phyloP scores from a whole-genome alignment of 2,329 filamentous ascomycete genomes.

The Rhynchosporium agropyri region DNA sequence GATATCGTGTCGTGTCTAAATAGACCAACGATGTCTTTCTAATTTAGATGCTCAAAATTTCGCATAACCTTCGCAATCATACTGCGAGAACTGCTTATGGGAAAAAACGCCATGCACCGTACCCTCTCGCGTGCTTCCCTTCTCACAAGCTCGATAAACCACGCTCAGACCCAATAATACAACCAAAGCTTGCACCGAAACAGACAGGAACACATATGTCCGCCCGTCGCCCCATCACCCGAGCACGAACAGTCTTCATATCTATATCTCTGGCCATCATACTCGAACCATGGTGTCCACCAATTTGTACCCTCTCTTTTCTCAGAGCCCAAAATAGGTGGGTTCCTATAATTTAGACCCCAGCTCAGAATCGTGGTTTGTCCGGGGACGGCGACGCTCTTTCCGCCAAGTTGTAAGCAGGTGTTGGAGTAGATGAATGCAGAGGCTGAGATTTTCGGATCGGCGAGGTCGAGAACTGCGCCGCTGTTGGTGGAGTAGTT shows the following conservation, averaged over 20 bases:
- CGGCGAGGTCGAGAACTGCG: neutral
- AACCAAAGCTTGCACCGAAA: slow-evolving; percentile 13
- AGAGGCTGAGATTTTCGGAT: neutral
- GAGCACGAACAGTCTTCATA: slow-evolving; percentile 11
- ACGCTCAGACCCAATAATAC: neutral
- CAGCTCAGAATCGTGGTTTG: slow-evolving; percentile 7
- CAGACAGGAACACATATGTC: slow-evolving; percentile 9
- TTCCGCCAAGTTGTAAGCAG: slow-evolving; percentile 10
- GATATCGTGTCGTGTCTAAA: too few relatives aligned
- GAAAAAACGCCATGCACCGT: neutral
- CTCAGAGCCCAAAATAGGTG: slow-evolving; percentile 12
- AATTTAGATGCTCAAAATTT: too few relatives aligned
- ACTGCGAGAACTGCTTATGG: too few relatives aligned
- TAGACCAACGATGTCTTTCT: too few relatives aligned
- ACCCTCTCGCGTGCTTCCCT: neutral
- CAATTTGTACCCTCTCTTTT: neutral
- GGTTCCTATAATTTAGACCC: slow-evolving; percentile 9
- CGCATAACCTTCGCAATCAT: too few relatives aligned
- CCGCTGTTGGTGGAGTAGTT: slow-evolving; percentile 18
- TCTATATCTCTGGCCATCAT: slow-evolving; percentile 8
- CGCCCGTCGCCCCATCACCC: neutral
- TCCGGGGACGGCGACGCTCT: slow-evolving; percentile 4
- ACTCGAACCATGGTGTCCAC: slow-evolving; percentile 10
- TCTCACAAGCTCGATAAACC: neutral
- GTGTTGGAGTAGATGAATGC: slow-evolving; percentile 15